A percentile compares a stretch with the other conserved stretches of the same genome.
phyloP scores from a whole-genome alignment of 768 basidiomycete species.

The Lentinula sp. region DNA sequence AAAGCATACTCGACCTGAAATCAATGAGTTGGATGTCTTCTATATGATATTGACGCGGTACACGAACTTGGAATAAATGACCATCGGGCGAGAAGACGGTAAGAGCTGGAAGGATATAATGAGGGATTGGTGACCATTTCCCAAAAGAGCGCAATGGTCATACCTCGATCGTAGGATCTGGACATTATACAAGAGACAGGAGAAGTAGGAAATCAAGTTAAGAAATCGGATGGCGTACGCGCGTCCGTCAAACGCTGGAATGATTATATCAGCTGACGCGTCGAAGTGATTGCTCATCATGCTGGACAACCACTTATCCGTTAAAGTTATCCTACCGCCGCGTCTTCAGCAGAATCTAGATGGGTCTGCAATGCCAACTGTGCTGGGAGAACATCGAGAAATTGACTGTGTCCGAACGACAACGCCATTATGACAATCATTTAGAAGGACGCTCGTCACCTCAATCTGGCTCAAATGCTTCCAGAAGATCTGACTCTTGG shows the following conservation, averaged over 20 bases:
- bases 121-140: background rate
- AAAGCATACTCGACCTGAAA: conserved; percentile 93
- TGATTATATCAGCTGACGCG: conserved; percentile 19
- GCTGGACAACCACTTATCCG: too few species aligned
- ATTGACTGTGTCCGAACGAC: conserved; percentile 30
- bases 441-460: conserved; percentile 10
- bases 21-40: conserved; percentile 9
- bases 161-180: conserved; percentile 97
- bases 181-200: conserved; percentile 50
- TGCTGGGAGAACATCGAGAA: conserved; percentile 38
- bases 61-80: conserved; percentile 88
- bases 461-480: background rate
- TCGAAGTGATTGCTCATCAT: conserved; percentile 1
- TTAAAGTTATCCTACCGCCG: background rate
- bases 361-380: conserved; percentile 38
- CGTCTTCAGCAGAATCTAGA: conserved; percentile 5
- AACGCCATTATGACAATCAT: conserved; percentile 54
- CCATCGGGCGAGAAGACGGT: conserved; percentile 99
- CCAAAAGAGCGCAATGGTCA: conserved; percentile 8
- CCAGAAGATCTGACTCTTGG: background rate
- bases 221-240: conserved; percentile 28
- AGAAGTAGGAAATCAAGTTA: conserved; percentile 10
- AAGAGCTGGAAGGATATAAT: conserved; percentile 50
- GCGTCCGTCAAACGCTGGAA: conserved; percentile 30
- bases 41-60: conserved; percentile 18